Evolutionary conservation across 371 early-diverging fungal species (phyloP), one percentile per base, ranked within the genome.

Genomic region (Mycotypha africana): DNA sequence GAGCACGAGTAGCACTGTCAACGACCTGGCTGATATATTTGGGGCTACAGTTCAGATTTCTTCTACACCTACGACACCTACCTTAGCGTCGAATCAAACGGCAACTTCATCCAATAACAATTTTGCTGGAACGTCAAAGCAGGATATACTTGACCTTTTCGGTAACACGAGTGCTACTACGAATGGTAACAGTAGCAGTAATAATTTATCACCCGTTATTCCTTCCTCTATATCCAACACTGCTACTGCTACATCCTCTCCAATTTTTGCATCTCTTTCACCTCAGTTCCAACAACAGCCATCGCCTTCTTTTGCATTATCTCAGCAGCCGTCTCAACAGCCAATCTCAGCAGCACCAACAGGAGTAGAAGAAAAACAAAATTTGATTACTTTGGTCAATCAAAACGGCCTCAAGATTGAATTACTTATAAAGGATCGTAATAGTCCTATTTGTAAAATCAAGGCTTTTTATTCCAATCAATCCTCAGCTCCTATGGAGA

Each of bases 391-490:
- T 16, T 38, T 70, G 53, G 58, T 62, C 1, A 70, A 70, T 35
- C 66, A 70, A 49, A 70, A 70, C 38, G 70, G 70, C 0, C 42
- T 70, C 10, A 45, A 47, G 6, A 70, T 70, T 28, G 56, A 53
- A 25, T 39, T 70, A 16, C 42, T 64, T 40, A 45, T 61, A 3
- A 38, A 32, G 7, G 49, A 64, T 25, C 24, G 17, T 12, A 51
- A 52, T 32, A 38, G 51, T 2, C n/a, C 45, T 2, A 38, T 47
- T 25, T 49, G 30, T 16, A 14, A 37, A 17, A 46, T 65, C 11
- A 62, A 59, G 28, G 81, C 76, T 3, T 62, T 47, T 30, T 81
- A 72, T 28, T 78, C 81, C 21, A 81, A 76, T 32, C 53, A 62
- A 4, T 60, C 71, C 0, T 73, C 62, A 34, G 76, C 74, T n/a